These are phyloP conservation scores for Talaromyces funiculosus DNA, from an alignment of 2,329 filamentous ascomycete genomes.

Conservation along the genomic window DNA sequence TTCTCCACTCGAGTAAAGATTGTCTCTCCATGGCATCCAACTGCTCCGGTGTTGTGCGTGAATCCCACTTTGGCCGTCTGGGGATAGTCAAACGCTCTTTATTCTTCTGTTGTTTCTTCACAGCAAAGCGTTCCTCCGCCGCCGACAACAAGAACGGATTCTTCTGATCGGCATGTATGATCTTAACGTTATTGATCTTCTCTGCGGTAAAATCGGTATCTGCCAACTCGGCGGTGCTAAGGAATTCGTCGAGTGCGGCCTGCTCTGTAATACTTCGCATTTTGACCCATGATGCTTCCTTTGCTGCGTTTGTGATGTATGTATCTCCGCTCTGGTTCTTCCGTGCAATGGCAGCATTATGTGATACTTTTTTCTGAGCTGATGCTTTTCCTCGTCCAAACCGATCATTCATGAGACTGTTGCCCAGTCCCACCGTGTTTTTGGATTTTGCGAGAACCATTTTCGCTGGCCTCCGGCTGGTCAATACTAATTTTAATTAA, in stretches of 20 bases:
- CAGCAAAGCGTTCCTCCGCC: slow-evolving; percentile 70
- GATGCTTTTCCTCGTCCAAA: slow-evolving; percentile 88
- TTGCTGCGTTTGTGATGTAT: slow-evolving; percentile 84
- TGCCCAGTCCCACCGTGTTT: slow-evolving; percentile 88
- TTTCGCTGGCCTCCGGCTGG: slow-evolving; percentile 23
- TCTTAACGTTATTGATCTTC: slow-evolving; percentile 98
- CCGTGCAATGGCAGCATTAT: slow-evolving; percentile 61
- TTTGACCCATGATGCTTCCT: slow-evolving; percentile 96
- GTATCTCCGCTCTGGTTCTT: slow-evolving; percentile 71
- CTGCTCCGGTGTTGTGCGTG: slow-evolving; percentile 73
- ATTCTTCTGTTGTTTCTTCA: slow-evolving; percentile 79
- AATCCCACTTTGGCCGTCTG: slow-evolving; percentile 81
- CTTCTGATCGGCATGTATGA: slow-evolving; percentile 92
- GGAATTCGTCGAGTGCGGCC: slow-evolving; percentile 90
- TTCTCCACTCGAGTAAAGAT: slow-evolving; percentile 77
- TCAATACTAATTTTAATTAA: neutral
- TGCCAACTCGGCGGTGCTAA: slow-evolving; percentile 92
- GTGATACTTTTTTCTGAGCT: slow-evolving; percentile 68
- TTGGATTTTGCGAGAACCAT: slow-evolving; percentile 90
- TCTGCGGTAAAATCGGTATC: slow-evolving; percentile 98
- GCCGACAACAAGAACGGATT: slow-evolving; percentile 89
- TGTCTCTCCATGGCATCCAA: slow-evolving; percentile 75
- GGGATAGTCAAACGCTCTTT: slow-evolving; percentile 77
- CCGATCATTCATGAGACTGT: slow-evolving; percentile 96
- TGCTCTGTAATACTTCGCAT: slow-evolving; percentile 99